These are phyloP conservation scores for Acarospora socialis DNA, from an alignment of 2,329 filamentous ascomycete species.

Conservation along the genomic window DNA sequence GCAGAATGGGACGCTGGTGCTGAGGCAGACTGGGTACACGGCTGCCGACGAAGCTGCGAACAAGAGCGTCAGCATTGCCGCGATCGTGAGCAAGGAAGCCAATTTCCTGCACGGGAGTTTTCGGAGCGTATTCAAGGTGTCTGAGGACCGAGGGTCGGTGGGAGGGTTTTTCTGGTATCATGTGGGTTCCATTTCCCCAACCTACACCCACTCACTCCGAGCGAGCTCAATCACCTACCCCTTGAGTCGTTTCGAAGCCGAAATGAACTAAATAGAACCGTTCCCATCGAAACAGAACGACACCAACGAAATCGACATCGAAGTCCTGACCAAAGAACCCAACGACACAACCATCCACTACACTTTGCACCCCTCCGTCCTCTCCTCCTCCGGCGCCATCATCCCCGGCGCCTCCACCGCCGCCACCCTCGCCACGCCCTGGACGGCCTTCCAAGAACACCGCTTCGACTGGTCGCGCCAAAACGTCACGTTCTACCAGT, in stretches of 20 bases:
- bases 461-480: conserved; percentile 18
- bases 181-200: conserved; percentile 16
- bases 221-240: no score
- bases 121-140: conserved; percentile 16
- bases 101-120: conserved; percentile 19
- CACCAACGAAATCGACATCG: conserved; percentile 19
- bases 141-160: conserved; percentile 18
- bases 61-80: conserved; percentile 17
- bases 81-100: conserved; percentile 14
- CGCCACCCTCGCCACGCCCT: conserved; percentile 12
- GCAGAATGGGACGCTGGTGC: no score
- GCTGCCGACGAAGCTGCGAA: no score
- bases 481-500: conserved; percentile 18
- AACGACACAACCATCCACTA: conserved; percentile 18
- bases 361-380: conserved; percentile 18
- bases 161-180: conserved; percentile 21
- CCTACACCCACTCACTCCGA: no score
- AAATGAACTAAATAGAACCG: background rate
- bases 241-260: background rate
- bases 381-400: conserved; percentile 12
- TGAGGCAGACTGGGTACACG: no score
- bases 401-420: conserved; percentile 16
- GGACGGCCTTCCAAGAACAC: conserved; percentile 15
- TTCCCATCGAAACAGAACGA: conserved; percentile 15
- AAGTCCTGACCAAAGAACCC: conserved; percentile 17